These are phyloP conservation scores for Basidioascus undulatus DNA, from an alignment of 768 basidiomycete genomes.

Conservation along the genomic window DNA sequence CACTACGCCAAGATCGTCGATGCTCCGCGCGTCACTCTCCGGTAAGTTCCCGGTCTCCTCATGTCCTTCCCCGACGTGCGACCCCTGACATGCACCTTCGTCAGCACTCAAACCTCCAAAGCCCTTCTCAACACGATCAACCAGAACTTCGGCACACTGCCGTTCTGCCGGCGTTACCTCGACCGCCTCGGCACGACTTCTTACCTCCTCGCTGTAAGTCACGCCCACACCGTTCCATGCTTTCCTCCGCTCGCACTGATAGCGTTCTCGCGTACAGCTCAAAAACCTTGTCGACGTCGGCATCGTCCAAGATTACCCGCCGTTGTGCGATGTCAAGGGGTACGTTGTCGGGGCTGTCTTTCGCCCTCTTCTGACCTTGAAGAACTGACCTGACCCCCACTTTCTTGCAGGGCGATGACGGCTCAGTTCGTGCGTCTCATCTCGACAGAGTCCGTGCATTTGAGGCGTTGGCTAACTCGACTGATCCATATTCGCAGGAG, in stretches of 20 bases:
- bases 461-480: not conserved
- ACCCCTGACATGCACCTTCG: constrained; percentile 1
- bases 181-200: constrained; percentile 79
- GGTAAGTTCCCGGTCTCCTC: constrained; percentile 25
- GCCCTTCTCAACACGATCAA: constrained; percentile 66
- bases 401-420: constrained; percentile 37
- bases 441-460: not conserved
- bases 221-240: not conserved
- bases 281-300: constrained; percentile 72
- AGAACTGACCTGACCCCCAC: not conserved
- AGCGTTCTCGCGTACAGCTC: constrained; percentile 29
- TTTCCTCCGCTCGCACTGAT: not conserved
- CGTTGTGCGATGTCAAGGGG: constrained; percentile 57
- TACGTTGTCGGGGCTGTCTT: no score
- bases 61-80: not conserved
- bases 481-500: no score
- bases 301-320: constrained; percentile 79
- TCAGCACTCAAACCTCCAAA: constrained; percentile 60
- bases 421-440: constrained; percentile 34
- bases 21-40: constrained; percentile 45
- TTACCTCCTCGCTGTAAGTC: constrained; percentile 59
- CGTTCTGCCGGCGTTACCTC: constrained; percentile 85
- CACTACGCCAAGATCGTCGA: constrained; percentile 62
- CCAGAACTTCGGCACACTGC: constrained; percentile 78
- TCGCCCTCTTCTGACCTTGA: no score